Percentiles rank a stretch among this genome's conserved stretches.
Conservation (phyloP, 2,329 filamentous ascomycete genomes). For the Beauveria caledonica region DNA sequence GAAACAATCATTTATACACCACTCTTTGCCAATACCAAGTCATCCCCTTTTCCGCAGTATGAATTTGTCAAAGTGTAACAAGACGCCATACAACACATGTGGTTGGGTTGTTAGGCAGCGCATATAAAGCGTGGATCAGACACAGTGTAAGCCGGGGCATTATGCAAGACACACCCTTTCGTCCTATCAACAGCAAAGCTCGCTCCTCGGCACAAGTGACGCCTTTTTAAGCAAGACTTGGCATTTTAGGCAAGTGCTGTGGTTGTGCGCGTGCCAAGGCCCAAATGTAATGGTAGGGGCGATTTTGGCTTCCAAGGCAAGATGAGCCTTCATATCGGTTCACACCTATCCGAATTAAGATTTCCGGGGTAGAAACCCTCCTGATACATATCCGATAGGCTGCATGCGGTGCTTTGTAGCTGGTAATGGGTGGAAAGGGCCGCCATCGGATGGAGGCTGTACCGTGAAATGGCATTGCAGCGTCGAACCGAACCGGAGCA, state of each 20-base stretch:
- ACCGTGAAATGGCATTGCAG: slow-evolving; percentile 2
- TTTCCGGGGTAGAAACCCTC: slow-evolving; percentile 7
- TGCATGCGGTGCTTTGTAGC: not conserved
- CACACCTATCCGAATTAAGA: slow-evolving; percentile 6
- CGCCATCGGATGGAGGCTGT: slow-evolving; percentile 1
- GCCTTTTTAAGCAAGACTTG: not conserved
- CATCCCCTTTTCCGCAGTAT: not conserved
- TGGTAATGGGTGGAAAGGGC: not conserved
- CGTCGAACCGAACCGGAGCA: not conserved
- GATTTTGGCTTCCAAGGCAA: not conserved
- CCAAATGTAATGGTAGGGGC: not conserved
- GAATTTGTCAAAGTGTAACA: slow-evolving; percentile 3
- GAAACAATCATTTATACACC: not conserved
- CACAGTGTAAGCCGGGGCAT: not conserved
- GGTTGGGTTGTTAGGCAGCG: not conserved
- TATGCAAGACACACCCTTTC: not conserved
- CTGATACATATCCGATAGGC: not conserved
- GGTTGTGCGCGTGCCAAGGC: not conserved
- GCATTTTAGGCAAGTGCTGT: not conserved
- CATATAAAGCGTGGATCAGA: slow-evolving; percentile 8
- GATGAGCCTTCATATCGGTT: slow-evolving; percentile 10
- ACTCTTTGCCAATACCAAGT: too few relatives aligned
- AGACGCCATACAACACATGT: not conserved
- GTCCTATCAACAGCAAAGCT: not conserved
- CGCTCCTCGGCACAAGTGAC: not conserved